Evolutionary conservation across 495 filamentous ascomycete genomes (phyloP).

Genomic region (Xylaria castorea): DNA sequence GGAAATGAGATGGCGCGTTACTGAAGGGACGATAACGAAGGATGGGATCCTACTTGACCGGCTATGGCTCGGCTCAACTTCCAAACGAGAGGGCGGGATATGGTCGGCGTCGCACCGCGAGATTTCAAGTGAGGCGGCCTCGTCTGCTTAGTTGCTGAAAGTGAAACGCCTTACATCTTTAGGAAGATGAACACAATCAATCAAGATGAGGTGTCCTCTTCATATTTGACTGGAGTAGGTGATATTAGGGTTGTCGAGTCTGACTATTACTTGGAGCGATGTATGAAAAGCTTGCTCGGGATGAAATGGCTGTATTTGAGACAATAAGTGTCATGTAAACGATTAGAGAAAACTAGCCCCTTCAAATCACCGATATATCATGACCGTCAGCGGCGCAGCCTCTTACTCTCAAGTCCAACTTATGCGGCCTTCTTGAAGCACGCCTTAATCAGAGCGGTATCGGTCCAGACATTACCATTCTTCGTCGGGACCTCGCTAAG

Average conservation of each 20-base stretch:
- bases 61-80: background rate
- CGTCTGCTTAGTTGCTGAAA: background rate
- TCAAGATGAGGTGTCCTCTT: background rate
- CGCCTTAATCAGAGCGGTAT: conserved; percentile 50
- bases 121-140: background rate
- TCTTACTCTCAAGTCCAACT: background rate
- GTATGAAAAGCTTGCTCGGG: background rate
- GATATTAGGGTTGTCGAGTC: background rate
- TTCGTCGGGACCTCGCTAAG: conserved; percentile 53
- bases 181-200: background rate
- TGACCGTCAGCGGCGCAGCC: background rate
- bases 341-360: background rate
- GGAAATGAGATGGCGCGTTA: too few species aligned
- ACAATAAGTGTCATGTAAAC: background rate
- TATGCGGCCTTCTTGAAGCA: conserved; percentile 36
- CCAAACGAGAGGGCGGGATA: background rate
- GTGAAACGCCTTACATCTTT: background rate
- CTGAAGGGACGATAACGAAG: too few species aligned
- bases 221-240: background rate
- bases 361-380: background rate
- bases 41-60: too few species aligned
- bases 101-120: background rate
- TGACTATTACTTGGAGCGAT: background rate
- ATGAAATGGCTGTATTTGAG: background rate
- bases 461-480: conserved; percentile 46